phyloP scores from a whole-genome alignment of 2,329 filamentous ascomycete species.

The Aspergillus sergii region DNA sequence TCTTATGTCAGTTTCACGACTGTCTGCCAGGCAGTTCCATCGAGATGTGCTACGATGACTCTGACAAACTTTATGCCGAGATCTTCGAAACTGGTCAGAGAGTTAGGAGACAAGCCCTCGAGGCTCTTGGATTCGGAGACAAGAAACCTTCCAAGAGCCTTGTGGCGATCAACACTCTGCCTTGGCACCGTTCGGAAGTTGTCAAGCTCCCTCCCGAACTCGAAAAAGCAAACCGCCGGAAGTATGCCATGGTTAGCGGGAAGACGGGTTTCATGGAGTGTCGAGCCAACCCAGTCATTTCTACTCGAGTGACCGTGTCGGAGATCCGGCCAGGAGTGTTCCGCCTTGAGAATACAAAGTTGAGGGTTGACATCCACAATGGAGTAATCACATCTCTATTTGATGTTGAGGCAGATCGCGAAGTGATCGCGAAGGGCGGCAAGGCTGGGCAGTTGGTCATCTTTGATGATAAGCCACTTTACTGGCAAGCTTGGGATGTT shows the following conservation, averaged over 20 bases:
- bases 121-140: slow-evolving; percentile 65
- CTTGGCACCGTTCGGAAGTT: slow-evolving; percentile 79
- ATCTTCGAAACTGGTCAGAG: slow-evolving; percentile 77
- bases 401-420: slow-evolving; percentile 72
- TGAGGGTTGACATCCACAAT: slow-evolving; percentile 70
- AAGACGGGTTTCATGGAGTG: slow-evolving; percentile 47
- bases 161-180: slow-evolving; percentile 78
- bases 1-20: slow-evolving; percentile 97
- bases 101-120: slow-evolving; percentile 70
- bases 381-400: slow-evolving; percentile 84
- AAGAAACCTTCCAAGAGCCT: slow-evolving; percentile 48
- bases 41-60: slow-evolving; percentile 98
- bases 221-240: slow-evolving; percentile 23
- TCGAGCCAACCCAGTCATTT: slow-evolving; percentile 22
- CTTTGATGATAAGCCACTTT: slow-evolving; percentile 95
- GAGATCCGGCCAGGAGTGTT: slow-evolving; percentile 65
- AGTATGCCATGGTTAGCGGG: slow-evolving; percentile 52
- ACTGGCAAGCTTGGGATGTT: slow-evolving; percentile 98
- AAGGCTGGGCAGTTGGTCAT: slow-evolving; percentile 92
- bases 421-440: slow-evolving; percentile 70
- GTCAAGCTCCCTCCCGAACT: slow-evolving; percentile 60
- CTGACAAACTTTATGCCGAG: slow-evolving; percentile 82
- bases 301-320: slow-evolving; percentile 48
- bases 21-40: slow-evolving; percentile 93
- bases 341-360: slow-evolving; percentile 75